A percentile compares a stretch with the other conserved stretches of the same genome.
Conservation (phyloP, 140 eudicot species). For the Senecio squalidus region DNA sequence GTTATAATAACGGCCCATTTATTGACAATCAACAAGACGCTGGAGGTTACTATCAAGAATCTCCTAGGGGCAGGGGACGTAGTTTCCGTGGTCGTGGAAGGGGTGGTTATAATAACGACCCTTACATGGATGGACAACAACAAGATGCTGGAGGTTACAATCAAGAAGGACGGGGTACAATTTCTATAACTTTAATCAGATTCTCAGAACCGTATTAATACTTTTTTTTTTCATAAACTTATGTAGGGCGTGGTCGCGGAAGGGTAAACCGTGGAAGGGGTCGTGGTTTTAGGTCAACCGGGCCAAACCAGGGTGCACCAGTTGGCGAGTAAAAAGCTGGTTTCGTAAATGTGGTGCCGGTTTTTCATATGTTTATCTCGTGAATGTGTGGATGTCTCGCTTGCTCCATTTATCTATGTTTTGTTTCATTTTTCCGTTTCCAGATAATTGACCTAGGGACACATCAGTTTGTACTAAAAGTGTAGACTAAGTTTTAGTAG, state of each 20-base stretch:
- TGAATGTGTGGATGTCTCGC: constrained; percentile 29
- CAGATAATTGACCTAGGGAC: constrained; percentile 31
- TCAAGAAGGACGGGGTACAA: constrained; percentile 59
- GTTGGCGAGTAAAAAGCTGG: constrained; percentile 36
- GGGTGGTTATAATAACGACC: constrained; percentile 45
- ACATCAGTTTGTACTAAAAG: constrained; percentile 35
- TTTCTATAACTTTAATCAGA: not conserved
- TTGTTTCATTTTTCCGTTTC: constrained; percentile 21
- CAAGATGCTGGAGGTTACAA: constrained; percentile 56
- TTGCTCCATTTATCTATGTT: constrained; percentile 31
- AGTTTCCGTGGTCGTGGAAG: constrained; percentile 52
- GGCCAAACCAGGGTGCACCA: constrained; percentile 33
- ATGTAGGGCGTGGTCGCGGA: constrained; percentile 74
- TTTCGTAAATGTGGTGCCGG: no score
- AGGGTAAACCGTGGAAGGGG: constrained; percentile 69
- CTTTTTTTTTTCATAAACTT: not conserved
- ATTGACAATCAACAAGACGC: constrained; percentile 47
- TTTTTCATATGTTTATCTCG: no score
- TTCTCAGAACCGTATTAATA: not conserved
- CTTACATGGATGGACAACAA: constrained; percentile 44
- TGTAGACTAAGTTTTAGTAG: constrained; percentile 48
- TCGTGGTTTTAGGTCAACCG: constrained; percentile 59
- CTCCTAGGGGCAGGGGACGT: constrained; percentile 71
- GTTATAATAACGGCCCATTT: constrained; percentile 46
- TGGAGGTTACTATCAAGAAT: constrained; percentile 53